phyloP scores from a whole-genome alignment of 1,139 yeast species.

The Yamadazyma jaroonii region DNA sequence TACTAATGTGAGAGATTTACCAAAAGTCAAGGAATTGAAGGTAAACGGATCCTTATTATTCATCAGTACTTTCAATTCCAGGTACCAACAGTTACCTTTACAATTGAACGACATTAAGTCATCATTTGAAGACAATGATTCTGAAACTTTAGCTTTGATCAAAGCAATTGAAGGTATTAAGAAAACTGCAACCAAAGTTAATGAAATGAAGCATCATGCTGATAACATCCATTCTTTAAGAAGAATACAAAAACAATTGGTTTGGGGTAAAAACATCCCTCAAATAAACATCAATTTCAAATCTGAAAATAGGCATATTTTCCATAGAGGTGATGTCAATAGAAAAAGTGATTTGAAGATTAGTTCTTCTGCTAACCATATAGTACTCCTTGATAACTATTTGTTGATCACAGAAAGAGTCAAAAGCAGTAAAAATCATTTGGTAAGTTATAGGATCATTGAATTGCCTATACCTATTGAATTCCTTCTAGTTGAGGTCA shows the following conservation, averaged over 20 bases:
- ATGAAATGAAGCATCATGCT: conserved; percentile 54
- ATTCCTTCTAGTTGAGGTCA: conserved; percentile 52
- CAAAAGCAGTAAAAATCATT: conserved; percentile 23
- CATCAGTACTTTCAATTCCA: conserved; percentile 72
- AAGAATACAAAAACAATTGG: conserved; percentile 45
- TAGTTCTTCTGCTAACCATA: conserved; percentile 46
- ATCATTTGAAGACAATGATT: conserved; percentile 45
- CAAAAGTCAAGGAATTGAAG: conserved; percentile 41
- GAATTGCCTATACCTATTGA: conserved; percentile 65
- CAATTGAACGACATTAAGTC: conserved; percentile 59
- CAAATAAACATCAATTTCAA: conserved; percentile 50
- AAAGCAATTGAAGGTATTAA: conserved; percentile 49
- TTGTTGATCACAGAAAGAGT: conserved; percentile 60
- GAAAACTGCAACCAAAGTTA: conserved; percentile 37
- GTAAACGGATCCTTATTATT: conserved; percentile 60
- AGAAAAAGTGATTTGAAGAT: conserved; percentile 64
- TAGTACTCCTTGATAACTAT: conserved; percentile 71
- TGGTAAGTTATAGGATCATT: conserved; percentile 37
- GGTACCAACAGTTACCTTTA: conserved; percentile 69
- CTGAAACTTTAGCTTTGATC: conserved; percentile 53
- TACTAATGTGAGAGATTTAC: conserved; percentile 37
- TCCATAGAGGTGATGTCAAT: conserved; percentile 58
- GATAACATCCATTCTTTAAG: conserved; percentile 51
- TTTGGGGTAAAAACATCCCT: conserved; percentile 42
- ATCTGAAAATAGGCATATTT: conserved; percentile 55